These are phyloP conservation scores for Aspergillus baeticus DNA, from an alignment of 495 filamentous ascomycete species.

Conservation along the genomic window DNA sequence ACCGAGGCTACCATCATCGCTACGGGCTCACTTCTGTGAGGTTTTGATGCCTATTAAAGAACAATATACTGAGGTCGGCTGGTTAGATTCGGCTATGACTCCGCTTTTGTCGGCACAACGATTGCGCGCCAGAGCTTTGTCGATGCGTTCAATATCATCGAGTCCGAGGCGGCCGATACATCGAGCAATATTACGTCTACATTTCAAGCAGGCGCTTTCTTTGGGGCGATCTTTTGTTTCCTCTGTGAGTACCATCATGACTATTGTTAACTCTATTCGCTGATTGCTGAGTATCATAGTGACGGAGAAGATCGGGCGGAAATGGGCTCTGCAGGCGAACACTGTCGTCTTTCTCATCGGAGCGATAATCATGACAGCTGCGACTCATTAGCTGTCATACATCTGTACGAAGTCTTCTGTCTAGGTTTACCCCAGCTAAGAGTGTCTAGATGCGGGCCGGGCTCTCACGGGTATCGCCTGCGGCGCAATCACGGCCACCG, in stretches of 20 bases:
- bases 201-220: conserved; percentile 52
- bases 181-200: conserved; percentile 61
- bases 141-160: conserved; percentile 45
- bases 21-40: no score
- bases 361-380: neutral
- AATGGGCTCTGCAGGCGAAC: conserved; percentile 17
- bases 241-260: conserved; percentile 14
- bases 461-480: conserved; percentile 65
- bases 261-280: no score
- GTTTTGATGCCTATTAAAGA: neutral
- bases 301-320: conserved; percentile 47
- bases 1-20: no score
- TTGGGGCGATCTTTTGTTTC: conserved; percentile 34
- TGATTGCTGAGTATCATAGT: no score
- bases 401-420: no score
- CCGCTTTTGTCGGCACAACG: conserved; percentile 62
- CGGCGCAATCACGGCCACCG: conserved; percentile 67
- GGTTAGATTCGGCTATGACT: conserved; percentile 44
- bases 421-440: no score
- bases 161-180: conserved; percentile 37
- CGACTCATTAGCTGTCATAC: neutral
- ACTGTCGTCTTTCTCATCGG: conserved; percentile 49
- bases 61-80: no score
- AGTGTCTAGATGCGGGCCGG: conserved; percentile 49
- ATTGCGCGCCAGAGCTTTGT: conserved; percentile 55